Evolutionary conservation across 768 basidiomycete species (phyloP), one percentile per base, ranked within the genome.

Genomic region (Hygrophorus pudorinus): DNA sequence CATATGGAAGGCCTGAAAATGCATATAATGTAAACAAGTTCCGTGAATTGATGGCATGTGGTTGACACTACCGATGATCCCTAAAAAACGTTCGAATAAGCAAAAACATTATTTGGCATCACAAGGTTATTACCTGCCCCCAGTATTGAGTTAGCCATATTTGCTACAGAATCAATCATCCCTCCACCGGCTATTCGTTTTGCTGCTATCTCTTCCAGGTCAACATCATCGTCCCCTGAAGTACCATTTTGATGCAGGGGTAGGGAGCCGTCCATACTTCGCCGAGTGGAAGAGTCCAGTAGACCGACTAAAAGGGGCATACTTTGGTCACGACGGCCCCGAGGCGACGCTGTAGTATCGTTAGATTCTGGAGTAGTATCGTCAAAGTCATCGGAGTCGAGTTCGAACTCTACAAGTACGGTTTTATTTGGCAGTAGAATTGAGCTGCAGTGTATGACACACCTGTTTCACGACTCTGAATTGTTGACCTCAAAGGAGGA

Each of bases 141-240:
- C 11, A 97, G 66, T 28, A 98, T 96, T 1, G 88, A 91, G 58
- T 98, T 97, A 16, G 90, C 86, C 94, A 96, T 96, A 59, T 93
- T 87, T 16, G 87, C 84, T 46, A 88, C 72, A 6, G 86, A 89
- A 55, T 87, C 80, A 1, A 89, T 8, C 67, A 91, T 62, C 0
- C 81, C 79, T 16, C 88, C 86, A 36, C 87, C 85, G 0, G 79
- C 74, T 31, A 63, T 69, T 36, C 70, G 67, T 59, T 83, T 83
- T 16, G 73, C 70, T 34, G 80, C 77, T 24, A 93, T 63, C 48
- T 82, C 80, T 46, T 92, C 76, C 55, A 92, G 59, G 65, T 91
- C 71, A 44, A 84, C 51, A 30, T 73, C 62, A 18, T 56, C 58
- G 18, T 53, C 47, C 5, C 52, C 61, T 45, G 61, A 53, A 38